A percentile compares a stretch with the other conserved stretches of the same genome.
These are phyloP conservation scores for Penicillium antarcticum DNA, from an alignment of 495 filamentous ascomycete species.

Conservation along the genomic window DNA sequence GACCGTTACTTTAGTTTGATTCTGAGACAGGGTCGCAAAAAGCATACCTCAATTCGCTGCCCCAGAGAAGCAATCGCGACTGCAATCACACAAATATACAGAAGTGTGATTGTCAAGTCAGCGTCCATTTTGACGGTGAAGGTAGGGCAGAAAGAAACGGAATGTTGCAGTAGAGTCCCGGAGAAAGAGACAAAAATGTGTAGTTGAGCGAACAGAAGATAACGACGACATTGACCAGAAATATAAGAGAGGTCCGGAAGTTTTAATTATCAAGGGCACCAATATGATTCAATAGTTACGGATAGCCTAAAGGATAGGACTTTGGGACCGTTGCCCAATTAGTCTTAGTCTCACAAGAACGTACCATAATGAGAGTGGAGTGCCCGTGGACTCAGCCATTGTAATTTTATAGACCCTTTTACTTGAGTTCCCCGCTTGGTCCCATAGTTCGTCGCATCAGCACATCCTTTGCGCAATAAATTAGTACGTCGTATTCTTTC, in stretches of 20 bases:
- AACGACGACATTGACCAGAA: neutral
- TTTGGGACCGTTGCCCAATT: too few species aligned
- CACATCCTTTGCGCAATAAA: too few species aligned
- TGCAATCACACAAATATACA: neutral
- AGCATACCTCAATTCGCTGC: slow-evolving; percentile 1
- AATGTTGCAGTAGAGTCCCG: neutral
- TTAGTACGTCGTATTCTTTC: too few species aligned
- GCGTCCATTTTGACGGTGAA: neutral
- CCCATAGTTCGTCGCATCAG: too few species aligned
- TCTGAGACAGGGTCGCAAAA: slow-evolving; percentile 1
- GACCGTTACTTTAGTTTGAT: slow-evolving; percentile 4
- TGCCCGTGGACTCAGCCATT: too few species aligned
- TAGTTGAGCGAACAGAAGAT: neutral
- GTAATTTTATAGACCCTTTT: too few species aligned
- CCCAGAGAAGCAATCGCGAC: neutral
- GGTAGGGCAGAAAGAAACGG: neutral
- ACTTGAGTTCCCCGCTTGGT: too few species aligned
- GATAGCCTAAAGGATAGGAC: neutral
- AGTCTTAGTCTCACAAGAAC: too few species aligned
- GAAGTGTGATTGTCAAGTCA: neutral
- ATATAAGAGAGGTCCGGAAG: neutral
- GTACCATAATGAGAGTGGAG: too few species aligned
- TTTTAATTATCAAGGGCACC: neutral
- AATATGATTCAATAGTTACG: slow-evolving; percentile 2
- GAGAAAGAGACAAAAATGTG: neutral